Percentiles rank a stretch among this genome's conserved stretches.
phyloP scores from a whole-genome alignment of 169 alveolate genomes.

The Plasmodium gallinaceum region DNA sequence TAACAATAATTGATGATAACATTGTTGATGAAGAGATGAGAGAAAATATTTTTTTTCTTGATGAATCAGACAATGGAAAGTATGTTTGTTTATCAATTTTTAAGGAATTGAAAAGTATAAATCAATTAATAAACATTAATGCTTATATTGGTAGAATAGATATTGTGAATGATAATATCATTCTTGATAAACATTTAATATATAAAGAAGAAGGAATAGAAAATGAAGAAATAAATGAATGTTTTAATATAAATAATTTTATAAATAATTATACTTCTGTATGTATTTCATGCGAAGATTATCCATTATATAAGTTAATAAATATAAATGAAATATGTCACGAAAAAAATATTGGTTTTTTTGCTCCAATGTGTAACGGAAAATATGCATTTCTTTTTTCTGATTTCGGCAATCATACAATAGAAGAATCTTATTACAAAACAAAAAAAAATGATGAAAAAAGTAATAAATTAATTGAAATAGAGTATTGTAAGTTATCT shows the following conservation, averaged over 20 bases:
- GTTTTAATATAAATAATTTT: constrained; percentile 12
- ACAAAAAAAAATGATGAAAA: constrained; percentile 15
- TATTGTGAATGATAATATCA: constrained; percentile 17
- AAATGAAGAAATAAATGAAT: constrained; percentile 4
- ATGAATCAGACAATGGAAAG: constrained; percentile 38
- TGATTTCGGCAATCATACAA: constrained; percentile 79
- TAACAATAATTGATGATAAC: constrained; percentile 81
- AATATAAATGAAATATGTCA: constrained; percentile 76
- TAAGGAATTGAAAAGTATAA: constrained; percentile 74
- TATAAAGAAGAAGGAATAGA: constrained; percentile 11
- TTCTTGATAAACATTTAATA: constrained; percentile 49
- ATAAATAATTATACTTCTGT: constrained; percentile 64
- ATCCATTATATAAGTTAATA: constrained; percentile 80
- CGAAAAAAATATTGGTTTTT: constrained; percentile 77
- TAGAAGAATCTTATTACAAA: constrained; percentile 77
- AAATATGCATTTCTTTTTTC: constrained; percentile 81
- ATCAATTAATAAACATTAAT: constrained; percentile 61
- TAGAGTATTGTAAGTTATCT: constrained; percentile 80
- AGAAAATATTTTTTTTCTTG: constrained; percentile 78
- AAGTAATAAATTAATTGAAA: constrained; percentile 61
- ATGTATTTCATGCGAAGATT: constrained; percentile 78
- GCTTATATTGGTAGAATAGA: constrained; percentile 70
- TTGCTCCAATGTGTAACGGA: constrained; percentile 80
- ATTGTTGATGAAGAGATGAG: constrained; percentile 83
- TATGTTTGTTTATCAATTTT: constrained; percentile 51